These are phyloP conservation scores for Ceratocystis lukuohia DNA, from an alignment of 2,329 filamentous ascomycete species.

Conservation along the genomic window DNA sequence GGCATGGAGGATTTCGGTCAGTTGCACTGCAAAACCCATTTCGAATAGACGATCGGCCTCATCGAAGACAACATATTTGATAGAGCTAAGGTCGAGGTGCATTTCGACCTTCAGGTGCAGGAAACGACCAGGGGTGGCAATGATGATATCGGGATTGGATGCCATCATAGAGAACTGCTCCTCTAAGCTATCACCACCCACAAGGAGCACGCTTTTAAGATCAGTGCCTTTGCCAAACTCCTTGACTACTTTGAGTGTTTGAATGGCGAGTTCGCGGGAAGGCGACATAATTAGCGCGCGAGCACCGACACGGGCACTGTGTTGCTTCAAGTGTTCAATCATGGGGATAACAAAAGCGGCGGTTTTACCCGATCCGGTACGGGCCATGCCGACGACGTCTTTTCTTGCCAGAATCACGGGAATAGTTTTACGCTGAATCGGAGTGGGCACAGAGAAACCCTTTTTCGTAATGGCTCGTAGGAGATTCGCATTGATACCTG, in stretches of 20 bases:
- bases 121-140: constrained; percentile 92
- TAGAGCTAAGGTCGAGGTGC: constrained; percentile 76
- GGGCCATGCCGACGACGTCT: constrained; percentile 97
- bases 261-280: constrained; percentile 83
- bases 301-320: constrained; percentile 75
- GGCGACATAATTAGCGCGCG: constrained; percentile 82
- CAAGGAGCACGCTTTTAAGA: constrained; percentile 74
- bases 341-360: constrained; percentile 97
- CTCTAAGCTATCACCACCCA: constrained; percentile 89
- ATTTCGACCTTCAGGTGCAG: constrained; percentile 96
- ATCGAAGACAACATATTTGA: constrained; percentile 92
- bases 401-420: constrained; percentile 77
- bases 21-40: constrained; percentile 91
- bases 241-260: constrained; percentile 93
- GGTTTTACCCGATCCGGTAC: constrained; percentile 97
- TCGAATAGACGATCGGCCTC: constrained; percentile 95
- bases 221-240: constrained; percentile 85
- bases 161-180: constrained; percentile 92
- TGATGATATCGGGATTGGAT: constrained; percentile 90
- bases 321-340: constrained; percentile 83
- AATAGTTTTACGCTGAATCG: constrained; percentile 94
- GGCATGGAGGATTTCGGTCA: constrained; percentile 84
- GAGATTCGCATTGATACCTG: constrained; percentile 64
- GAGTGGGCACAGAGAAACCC: constrained; percentile 90
- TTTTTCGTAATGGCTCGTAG: constrained; percentile 86